phyloP scores from a whole-genome alignment of 495 filamentous ascomycete species.

The Xylaria bambusicola region DNA sequence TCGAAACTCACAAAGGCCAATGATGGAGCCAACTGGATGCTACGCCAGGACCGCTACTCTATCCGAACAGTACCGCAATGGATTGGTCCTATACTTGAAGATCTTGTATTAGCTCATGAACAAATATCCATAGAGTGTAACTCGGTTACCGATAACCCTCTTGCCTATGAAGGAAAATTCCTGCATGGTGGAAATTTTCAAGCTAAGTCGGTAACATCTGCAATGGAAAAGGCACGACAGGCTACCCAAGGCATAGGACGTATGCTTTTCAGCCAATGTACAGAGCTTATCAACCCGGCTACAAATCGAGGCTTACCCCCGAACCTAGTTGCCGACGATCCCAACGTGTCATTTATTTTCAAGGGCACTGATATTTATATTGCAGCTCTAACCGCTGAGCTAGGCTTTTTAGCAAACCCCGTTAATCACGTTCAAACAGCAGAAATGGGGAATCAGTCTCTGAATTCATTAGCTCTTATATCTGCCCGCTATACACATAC shows the following conservation, averaged over 20 bases:
- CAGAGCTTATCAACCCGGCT: slow-evolving; percentile 52
- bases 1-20: slow-evolving; percentile 19
- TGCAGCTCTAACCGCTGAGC: slow-evolving; percentile 52
- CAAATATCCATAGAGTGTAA: slow-evolving; percentile 55
- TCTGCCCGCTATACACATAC: slow-evolving; percentile 53
- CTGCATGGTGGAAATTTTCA: slow-evolving; percentile 59
- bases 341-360: slow-evolving; percentile 47
- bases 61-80: slow-evolving; percentile 55
- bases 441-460: slow-evolving; percentile 53
- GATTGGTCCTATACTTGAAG: slow-evolving; percentile 57
- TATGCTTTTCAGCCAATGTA: slow-evolving; percentile 53
- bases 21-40: slow-evolving; percentile 37
- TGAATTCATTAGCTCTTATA: slow-evolving; percentile 56
- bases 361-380: slow-evolving; percentile 57
- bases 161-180: slow-evolving; percentile 32
- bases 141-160: slow-evolving; percentile 56
- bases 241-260: slow-evolving; percentile 50
- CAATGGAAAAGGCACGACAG: slow-evolving; percentile 52
- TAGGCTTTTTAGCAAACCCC: slow-evolving; percentile 49
- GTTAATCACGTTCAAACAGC: slow-evolving; percentile 54
- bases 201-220: slow-evolving; percentile 49
- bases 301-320: slow-evolving; percentile 52
- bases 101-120: slow-evolving; percentile 43
- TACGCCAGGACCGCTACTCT: slow-evolving; percentile 58
- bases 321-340: slow-evolving; percentile 54